Percentiles rank a stretch among this genome's conserved stretches.
phyloP scores from a whole-genome alignment of 2,329 filamentous ascomycete genomes.

The Didymella pinodella region DNA sequence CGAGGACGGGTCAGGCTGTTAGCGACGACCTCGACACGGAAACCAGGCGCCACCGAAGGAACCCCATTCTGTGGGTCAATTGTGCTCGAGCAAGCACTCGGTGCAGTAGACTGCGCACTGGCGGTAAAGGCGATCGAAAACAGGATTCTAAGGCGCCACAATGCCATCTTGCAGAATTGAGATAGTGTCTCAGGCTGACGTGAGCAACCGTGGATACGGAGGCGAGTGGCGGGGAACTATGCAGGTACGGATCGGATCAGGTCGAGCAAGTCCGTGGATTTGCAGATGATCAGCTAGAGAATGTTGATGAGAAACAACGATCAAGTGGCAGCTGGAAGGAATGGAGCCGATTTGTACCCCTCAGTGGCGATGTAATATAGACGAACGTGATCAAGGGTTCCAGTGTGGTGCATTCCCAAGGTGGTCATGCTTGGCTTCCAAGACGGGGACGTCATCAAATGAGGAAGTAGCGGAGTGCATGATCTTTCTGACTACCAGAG shows the following conservation, averaged over 20 bases:
- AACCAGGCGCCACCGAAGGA: conserved; percentile 55
- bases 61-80: conserved; percentile 49
- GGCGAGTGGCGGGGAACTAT: conserved; percentile 13
- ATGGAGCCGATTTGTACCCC: conserved; percentile 25
- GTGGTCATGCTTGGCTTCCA: conserved; percentile 31
- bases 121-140: conserved; percentile 33
- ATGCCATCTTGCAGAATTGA: conserved; percentile 25
- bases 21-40: conserved; percentile 56
- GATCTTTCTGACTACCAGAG: conserved; percentile 18
- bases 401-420: conserved; percentile 24
- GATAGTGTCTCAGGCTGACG: conserved; percentile 22
- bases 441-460: conserved; percentile 30
- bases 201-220: conserved; percentile 17
- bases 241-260: conserved; percentile 19
- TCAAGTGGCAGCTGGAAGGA: conserved; percentile 11
- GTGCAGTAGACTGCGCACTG: conserved; percentile 33
- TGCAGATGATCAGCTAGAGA: conserved; percentile 6
- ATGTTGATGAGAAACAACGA: conserved; percentile 4
- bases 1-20: conserved; percentile 56
- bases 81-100: conserved; percentile 44
- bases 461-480: conserved; percentile 8
- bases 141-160: conserved; percentile 39
- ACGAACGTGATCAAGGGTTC: conserved; percentile 17
- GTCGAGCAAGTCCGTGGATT: conserved; percentile 7
- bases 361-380: conserved; percentile 26